phyloP scores from a whole-genome alignment of 495 filamentous ascomycete genomes.

The Penicillium tannophilum region DNA sequence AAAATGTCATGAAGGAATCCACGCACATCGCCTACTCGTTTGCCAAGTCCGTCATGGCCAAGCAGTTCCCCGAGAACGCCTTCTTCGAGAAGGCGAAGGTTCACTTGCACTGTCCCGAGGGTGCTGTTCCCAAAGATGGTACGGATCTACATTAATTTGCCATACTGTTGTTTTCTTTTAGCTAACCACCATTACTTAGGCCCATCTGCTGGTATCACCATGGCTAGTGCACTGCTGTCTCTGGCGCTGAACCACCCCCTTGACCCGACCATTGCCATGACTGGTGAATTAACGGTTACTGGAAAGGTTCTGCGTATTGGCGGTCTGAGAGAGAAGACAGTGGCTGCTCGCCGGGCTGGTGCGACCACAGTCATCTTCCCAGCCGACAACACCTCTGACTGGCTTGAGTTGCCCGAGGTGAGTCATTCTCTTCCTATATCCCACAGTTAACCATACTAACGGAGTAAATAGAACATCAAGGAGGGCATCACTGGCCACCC shows the following conservation, averaged over 20 bases:
- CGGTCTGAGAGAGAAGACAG: constrained; percentile 97
- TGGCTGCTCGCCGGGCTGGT: constrained; percentile 90
- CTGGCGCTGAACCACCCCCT: constrained; percentile 77
- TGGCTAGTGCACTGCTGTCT: constrained; percentile 89
- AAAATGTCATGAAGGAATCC: constrained; percentile 98
- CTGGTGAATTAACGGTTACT: constrained; percentile 95
- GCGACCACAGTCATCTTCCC: constrained; percentile 97
- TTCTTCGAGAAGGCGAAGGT: constrained; percentile 97
- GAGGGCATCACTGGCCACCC: constrained; percentile 87
- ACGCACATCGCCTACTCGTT: constrained; percentile 94
- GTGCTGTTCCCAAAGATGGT: constrained; percentile 94
- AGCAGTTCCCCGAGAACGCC: constrained; percentile 79
- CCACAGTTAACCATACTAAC: neutral
- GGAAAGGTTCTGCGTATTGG: constrained; percentile 97
- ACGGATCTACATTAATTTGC: constrained; percentile 26
- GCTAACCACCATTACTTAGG: constrained; percentile 40
- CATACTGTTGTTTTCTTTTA: neutral
- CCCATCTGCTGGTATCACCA: constrained; percentile 93
- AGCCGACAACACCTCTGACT: constrained; percentile 90
- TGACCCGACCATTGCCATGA: constrained; percentile 93
- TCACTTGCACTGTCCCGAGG: constrained; percentile 96
- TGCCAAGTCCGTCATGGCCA: constrained; percentile 84
- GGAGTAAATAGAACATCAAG: constrained; percentile 81
- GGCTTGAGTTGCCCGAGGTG: constrained; percentile 96
- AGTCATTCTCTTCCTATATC: constrained; percentile 18